These are phyloP conservation scores for Ephemerocybe angulata DNA, from an alignment of 768 basidiomycete species.

Conservation along the genomic window DNA sequence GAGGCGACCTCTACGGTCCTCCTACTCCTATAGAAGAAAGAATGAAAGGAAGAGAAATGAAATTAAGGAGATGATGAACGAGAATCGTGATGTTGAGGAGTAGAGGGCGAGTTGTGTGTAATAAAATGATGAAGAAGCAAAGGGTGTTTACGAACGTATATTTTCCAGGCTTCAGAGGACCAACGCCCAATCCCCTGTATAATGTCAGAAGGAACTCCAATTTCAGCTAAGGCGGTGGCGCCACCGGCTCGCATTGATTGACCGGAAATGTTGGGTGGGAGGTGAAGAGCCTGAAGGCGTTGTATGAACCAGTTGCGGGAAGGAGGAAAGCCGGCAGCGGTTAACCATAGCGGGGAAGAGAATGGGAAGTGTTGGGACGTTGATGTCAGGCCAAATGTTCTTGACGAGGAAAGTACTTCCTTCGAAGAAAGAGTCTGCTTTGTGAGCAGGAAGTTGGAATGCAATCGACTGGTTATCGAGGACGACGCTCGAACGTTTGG, in stretches of 20 bases:
- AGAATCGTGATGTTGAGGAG: too few relatives aligned
- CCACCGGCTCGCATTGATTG: conserved; percentile 40
- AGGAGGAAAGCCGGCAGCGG: conserved; percentile 26
- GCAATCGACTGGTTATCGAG: too few relatives aligned
- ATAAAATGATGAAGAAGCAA: conserved; percentile 19
- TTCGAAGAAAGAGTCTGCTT: conserved; percentile 27
- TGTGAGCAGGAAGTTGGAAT: conserved; percentile 26
- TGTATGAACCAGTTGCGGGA: conserved; percentile 32
- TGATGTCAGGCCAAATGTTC: too few relatives aligned
- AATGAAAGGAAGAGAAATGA: too few relatives aligned
- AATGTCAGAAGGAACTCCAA: conserved; percentile 22
- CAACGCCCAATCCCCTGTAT: conserved; percentile 39
- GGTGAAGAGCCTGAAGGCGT: conserved; percentile 19
- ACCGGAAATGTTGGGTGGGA: conserved; percentile 24
- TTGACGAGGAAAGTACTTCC: conserved; percentile 18
- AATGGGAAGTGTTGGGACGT: conserved; percentile 19
- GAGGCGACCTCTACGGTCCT: too few relatives aligned
- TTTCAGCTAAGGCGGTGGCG: conserved; percentile 34
- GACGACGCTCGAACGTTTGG: neutral
- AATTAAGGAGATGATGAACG: too few relatives aligned
- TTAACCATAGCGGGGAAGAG: conserved; percentile 31
- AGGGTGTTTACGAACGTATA: conserved; percentile 39
- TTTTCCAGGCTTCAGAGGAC: conserved; percentile 31
- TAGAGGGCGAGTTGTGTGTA: too few relatives aligned
- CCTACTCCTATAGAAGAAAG: too few relatives aligned